phyloP scores from a whole-genome alignment of 2,329 filamentous ascomycete species.

The Beauveria brongniartii region DNA sequence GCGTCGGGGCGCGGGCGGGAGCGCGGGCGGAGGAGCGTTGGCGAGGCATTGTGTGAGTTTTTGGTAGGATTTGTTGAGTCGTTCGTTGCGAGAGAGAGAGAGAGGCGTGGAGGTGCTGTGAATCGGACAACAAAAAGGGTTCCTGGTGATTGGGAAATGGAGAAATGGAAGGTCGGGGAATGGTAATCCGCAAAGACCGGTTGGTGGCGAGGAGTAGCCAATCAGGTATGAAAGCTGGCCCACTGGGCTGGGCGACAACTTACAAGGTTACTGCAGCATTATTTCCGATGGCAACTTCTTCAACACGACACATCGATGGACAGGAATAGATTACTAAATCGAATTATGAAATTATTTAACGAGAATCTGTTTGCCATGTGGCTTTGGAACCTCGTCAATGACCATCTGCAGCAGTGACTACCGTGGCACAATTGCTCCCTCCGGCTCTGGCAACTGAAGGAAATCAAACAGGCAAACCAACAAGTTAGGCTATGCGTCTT shows the following conservation, averaged over 20 bases:
- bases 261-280: not conserved
- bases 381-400: too few species aligned
- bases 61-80: constrained; percentile 15
- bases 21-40: constrained; percentile 58
- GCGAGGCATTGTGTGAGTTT: constrained; percentile 56
- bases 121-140: not conserved
- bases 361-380: too few species aligned
- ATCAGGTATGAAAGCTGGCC: constrained; percentile 16
- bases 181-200: constrained; percentile 19
- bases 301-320: not conserved
- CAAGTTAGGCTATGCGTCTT: too few species aligned
- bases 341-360: too few species aligned
- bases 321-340: too few species aligned
- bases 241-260: not conserved
- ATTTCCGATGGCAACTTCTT: not conserved
- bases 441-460: too few species aligned
- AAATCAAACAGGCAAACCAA: too few species aligned
- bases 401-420: too few species aligned
- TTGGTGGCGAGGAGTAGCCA: constrained; percentile 17
- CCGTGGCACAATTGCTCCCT: too few species aligned
- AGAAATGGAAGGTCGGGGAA: constrained; percentile 23
- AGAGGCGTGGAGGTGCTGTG: not conserved
- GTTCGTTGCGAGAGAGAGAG: not conserved
- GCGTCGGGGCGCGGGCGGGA: constrained; percentile 49
- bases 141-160: not conserved